phyloP scores from a whole-genome alignment of 208 protist species.

The Crithidia fasciculata region DNA sequence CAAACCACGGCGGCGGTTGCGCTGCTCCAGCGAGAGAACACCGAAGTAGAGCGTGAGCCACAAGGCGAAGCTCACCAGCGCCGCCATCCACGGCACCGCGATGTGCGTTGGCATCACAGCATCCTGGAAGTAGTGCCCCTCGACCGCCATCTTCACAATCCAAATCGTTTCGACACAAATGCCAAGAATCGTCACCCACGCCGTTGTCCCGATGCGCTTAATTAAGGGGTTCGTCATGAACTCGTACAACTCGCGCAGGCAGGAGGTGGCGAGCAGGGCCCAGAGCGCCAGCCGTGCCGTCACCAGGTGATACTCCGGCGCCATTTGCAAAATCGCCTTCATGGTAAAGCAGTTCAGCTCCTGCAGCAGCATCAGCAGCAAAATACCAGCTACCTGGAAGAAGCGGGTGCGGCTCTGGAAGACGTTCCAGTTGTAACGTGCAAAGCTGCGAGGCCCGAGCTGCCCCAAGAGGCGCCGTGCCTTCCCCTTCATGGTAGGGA shows the following conservation, averaged over 20 bases:
- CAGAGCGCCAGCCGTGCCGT: slow-evolving; percentile 86
- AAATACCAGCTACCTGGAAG: slow-evolving; percentile 63
- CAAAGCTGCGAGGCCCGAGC: slow-evolving; percentile 85
- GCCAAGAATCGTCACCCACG: slow-evolving; percentile 85
- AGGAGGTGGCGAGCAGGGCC: slow-evolving; percentile 85
- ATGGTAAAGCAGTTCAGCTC: slow-evolving; percentile 97
- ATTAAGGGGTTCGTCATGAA: slow-evolving; percentile 80
- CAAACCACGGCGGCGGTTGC: slow-evolving; percentile 30
- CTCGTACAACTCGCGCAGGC: slow-evolving; percentile 93
- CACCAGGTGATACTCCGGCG: slow-evolving; percentile 89
- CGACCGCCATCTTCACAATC: slow-evolving; percentile 71
- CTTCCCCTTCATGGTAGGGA: slow-evolving; percentile 67
- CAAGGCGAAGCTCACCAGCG: slow-evolving; percentile 48
- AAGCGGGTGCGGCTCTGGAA: slow-evolving; percentile 77
- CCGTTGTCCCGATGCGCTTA: slow-evolving; percentile 88
- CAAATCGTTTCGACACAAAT: slow-evolving; percentile 79
- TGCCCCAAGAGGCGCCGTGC: slow-evolving; percentile 71
- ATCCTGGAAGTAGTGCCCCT: slow-evolving; percentile 83
- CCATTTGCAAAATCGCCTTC: slow-evolving; percentile 95
- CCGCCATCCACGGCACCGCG: slow-evolving; percentile 71
- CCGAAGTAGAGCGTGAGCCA: slow-evolving; percentile 86
- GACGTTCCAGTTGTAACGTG: slow-evolving; percentile 92
- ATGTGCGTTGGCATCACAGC: slow-evolving; percentile 68
- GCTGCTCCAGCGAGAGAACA: slow-evolving; percentile 47
- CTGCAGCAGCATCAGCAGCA: slow-evolving; percentile 88